Conservation (phyloP, 1,284 basidiomycete species). For the Porphyrellus sp. region DNA sequence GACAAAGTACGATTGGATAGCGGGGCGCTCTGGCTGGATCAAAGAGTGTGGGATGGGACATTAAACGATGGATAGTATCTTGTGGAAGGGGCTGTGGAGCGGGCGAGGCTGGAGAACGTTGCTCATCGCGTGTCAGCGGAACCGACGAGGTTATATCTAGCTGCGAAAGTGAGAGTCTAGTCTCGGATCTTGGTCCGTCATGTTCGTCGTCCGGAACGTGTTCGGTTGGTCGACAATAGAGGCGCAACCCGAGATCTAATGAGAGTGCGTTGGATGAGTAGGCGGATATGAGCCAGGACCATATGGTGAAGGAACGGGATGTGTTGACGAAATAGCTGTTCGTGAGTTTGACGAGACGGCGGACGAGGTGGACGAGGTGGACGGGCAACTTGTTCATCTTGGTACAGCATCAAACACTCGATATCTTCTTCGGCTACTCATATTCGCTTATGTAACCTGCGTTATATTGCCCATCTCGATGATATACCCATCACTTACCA, state of each 20-base stretch:
- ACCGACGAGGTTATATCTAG: neutral
- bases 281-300: slow-evolving; percentile 20
- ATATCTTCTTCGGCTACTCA: too few species aligned
- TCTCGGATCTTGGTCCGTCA: neutral
- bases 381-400: slow-evolving; percentile 16
- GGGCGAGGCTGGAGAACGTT: neutral
- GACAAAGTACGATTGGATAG: slow-evolving; percentile 91
- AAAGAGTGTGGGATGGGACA: slow-evolving; percentile 69
- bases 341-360: slow-evolving; percentile 63
- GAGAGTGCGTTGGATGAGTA: neutral
- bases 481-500: too few species aligned
- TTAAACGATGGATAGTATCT: slow-evolving; percentile 69
- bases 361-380: slow-evolving; percentile 52
- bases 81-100: slow-evolving; percentile 16
- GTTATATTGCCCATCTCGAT: too few species aligned
- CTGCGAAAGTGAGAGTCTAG: neutral
- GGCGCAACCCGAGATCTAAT: neutral
- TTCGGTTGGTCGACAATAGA: neutral
- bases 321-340: slow-evolving; percentile 48
- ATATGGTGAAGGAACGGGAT: slow-evolving; percentile 5
- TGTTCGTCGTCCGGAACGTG: neutral
- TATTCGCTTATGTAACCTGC: neutral
- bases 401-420: neutral
- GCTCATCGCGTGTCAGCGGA: neutral
- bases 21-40: slow-evolving; percentile 77